phyloP scores from a whole-genome alignment of 1,284 basidiomycete species.

The Moesziomyces parantarcticus region DNA sequence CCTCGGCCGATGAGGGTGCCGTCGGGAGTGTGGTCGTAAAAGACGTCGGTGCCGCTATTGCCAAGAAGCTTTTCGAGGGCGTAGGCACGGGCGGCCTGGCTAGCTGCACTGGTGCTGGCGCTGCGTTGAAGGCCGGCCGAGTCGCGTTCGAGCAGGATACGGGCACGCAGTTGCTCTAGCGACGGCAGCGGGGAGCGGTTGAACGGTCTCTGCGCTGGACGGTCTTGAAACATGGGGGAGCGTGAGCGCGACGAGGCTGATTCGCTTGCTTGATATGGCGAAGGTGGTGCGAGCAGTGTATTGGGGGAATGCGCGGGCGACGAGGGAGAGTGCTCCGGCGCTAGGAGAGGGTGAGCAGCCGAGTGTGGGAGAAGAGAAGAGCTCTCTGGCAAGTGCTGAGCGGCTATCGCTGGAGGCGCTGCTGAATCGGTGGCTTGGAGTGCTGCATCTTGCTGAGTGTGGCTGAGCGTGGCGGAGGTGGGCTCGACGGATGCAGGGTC shows the following conservation, averaged over 20 bases:
- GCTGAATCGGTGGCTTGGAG: too few relatives aligned
- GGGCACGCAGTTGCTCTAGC: conserved; percentile 61
- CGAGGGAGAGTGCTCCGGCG: conserved; percentile 3
- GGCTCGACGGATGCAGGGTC: background rate
- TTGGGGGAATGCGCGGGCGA: conserved; percentile 1
- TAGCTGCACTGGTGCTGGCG: conserved; percentile 60
- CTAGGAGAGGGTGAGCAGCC: too few relatives aligned
- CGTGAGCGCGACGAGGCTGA: conserved; percentile 11
- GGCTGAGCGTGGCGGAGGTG: background rate
- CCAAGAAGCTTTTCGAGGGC: conserved; percentile 65
- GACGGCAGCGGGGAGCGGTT: conserved; percentile 59
- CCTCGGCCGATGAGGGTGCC: conserved; percentile 38
- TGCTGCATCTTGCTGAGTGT: too few relatives aligned
- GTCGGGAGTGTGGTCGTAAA: conserved; percentile 47
- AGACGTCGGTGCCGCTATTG: conserved; percentile 47
- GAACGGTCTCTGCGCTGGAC: conserved; percentile 24
- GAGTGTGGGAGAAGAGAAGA: too few relatives aligned
- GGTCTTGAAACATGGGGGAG: conserved; percentile 31
- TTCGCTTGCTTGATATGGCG: conserved; percentile 10
- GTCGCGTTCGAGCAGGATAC: conserved; percentile 61
- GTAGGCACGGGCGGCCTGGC: conserved; percentile 63
- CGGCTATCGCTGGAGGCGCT: too few relatives aligned
- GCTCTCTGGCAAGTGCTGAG: too few relatives aligned
- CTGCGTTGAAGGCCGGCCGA: conserved; percentile 53
- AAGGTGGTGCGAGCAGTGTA: conserved; percentile 8